These are phyloP conservation scores for Thalassiosira allenii DNA, from an alignment of 352 stramenopile genomes.

Conservation along the genomic window DNA sequence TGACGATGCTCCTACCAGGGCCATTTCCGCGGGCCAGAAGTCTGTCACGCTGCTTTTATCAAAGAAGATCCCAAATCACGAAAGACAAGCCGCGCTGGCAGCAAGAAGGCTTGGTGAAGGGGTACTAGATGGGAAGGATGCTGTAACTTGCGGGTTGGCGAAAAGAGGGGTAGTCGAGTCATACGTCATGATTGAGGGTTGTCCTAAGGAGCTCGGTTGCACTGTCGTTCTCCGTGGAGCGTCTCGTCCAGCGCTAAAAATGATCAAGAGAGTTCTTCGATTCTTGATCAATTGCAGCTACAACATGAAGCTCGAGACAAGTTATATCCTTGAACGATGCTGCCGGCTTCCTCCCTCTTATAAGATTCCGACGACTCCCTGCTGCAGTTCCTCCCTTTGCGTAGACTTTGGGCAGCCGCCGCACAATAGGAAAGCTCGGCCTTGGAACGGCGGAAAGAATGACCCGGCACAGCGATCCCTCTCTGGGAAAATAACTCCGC, in stretches of 20 bases:
- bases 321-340: constrained; percentile 92
- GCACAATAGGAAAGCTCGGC: constrained; percentile 73
- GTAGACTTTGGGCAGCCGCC: constrained; percentile 80
- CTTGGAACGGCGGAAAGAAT: constrained; percentile 83
- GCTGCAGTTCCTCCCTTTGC: constrained; percentile 77
- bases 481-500: constrained; percentile 76
- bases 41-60: constrained; percentile 47
- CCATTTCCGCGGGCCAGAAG: constrained; percentile 57
- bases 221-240: constrained; percentile 93
- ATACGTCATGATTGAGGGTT: constrained; percentile 96
- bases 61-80: constrained; percentile 67
- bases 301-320: constrained; percentile 94
- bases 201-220: constrained; percentile 92
- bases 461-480: constrained; percentile 74
- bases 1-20: constrained; percentile 5
- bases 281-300: constrained; percentile 94
- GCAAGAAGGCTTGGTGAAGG: constrained; percentile 77
- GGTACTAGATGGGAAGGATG: constrained; percentile 81
- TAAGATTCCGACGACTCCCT: constrained; percentile 61
- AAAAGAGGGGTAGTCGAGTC: constrained; percentile 86
- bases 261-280: constrained; percentile 92
- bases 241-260: constrained; percentile 89
- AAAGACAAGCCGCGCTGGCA: constrained; percentile 80
- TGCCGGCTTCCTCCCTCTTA: constrained; percentile 77
- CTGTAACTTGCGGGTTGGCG: constrained; percentile 75